These are phyloP conservation scores for Thinopyrum elongatum DNA, from an alignment of 176 grass and related monocot genomes.

Conservation along the genomic window DNA sequence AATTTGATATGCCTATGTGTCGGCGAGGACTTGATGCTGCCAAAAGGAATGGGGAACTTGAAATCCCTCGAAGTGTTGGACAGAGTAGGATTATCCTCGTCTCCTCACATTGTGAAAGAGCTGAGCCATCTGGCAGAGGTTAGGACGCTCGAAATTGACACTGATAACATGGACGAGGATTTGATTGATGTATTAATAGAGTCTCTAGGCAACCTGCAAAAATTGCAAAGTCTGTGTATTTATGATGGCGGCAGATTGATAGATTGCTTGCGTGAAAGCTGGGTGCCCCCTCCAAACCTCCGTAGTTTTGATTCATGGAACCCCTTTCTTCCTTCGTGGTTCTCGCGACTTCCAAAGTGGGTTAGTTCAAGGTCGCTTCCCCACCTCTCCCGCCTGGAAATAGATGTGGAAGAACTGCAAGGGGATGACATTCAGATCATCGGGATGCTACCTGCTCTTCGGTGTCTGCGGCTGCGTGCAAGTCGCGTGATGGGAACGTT, in stretches of 20 bases:
- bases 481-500: background rate
- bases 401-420: background rate
- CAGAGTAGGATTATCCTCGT: accelerated
- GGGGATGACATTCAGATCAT: background rate
- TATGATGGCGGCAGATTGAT: accelerated
- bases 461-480: accelerated
- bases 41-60: background rate
- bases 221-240: background rate
- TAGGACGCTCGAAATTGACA: accelerated
- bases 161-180: background rate
- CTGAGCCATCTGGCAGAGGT: background rate
- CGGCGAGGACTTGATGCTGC: background rate
- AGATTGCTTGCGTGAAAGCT: background rate
- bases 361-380: background rate
- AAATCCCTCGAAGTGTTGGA: background rate
- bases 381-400: background rate
- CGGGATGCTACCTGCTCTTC: background rate
- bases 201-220: background rate
- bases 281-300: background rate
- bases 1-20: background rate
- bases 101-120: background rate
- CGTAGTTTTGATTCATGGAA: background rate
- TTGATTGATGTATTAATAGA: background rate
- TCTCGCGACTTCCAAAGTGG: background rate
- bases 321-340: accelerated